A percentile compares a stretch with the other conserved stretches of the same genome.
Evolutionary conservation across 345 rosid species (phyloP).

Genomic region (Eucalyptus microcorys): DNA sequence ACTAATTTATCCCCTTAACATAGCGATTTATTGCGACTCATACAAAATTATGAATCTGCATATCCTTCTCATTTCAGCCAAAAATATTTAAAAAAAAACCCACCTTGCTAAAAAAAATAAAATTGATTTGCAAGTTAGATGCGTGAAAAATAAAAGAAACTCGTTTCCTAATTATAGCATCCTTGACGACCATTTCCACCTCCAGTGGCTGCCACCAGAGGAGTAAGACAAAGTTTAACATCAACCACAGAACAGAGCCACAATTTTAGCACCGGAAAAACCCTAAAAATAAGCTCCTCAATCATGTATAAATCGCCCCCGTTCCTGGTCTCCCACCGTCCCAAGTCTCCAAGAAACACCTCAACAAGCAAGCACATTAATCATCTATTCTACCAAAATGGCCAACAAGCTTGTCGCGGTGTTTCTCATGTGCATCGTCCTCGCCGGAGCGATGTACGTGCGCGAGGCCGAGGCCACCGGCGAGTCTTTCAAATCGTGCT

Average conservation of each 20-base stretch:
- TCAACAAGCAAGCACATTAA: neutral
- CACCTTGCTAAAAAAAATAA: neutral
- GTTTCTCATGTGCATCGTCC: conserved; percentile 11
- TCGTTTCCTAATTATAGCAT: neutral
- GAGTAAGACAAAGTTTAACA: neutral
- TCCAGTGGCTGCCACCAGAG: neutral
- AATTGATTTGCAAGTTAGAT: neutral
- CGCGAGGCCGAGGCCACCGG: neutral
- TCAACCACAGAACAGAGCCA: neutral
- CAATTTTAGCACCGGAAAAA: neutral
- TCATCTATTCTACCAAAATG: neutral
- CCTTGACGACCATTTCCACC: neutral
- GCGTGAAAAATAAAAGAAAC: neutral
- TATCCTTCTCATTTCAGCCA: neutral
- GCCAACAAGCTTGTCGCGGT: conserved; percentile 15
- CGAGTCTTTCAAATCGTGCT: neutral
- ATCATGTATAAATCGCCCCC: neutral
- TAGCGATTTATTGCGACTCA: neutral
- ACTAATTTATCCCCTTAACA: neutral
- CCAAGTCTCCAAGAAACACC: neutral
- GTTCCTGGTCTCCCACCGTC: neutral
- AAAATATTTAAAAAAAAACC: neutral
- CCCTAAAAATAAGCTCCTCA: neutral
- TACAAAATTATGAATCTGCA: neutral
- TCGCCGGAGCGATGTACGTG: neutral